Conservation (phyloP, 139 green algal species). For the Auxenochlorella pyrenoidosa region DNA sequence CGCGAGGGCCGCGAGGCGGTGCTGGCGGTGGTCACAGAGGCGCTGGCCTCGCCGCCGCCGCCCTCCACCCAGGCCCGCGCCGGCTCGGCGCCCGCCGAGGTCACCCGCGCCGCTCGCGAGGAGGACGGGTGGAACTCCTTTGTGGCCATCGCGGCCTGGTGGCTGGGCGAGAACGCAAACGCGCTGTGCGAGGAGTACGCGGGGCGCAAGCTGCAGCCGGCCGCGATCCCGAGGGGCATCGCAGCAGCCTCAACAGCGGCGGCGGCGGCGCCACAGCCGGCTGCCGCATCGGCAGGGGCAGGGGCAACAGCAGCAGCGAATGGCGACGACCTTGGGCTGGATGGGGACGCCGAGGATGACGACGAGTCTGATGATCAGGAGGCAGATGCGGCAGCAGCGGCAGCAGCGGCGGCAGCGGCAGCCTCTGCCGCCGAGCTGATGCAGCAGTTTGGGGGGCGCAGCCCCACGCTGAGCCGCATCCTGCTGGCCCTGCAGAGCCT, state of each 20-base stretch:
- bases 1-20: slow-evolving; percentile 42
- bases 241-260: not conserved
- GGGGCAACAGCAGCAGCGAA: not conserved
- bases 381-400: not conserved
- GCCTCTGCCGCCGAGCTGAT: slow-evolving; percentile 13
- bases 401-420: not conserved
- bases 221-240: not conserved
- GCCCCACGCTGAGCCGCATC: slow-evolving; percentile 53
- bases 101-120: slow-evolving; percentile 39
- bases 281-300: not conserved
- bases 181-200: slow-evolving; percentile 58
- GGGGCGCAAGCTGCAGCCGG: slow-evolving; percentile 23
- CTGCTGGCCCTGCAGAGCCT: slow-evolving; percentile 56
- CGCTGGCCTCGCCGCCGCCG: slow-evolving; percentile 49
- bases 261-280: not conserved
- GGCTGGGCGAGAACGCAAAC: slow-evolving; percentile 87
- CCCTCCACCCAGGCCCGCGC: slow-evolving; percentile 27
- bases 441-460: slow-evolving; percentile 47
- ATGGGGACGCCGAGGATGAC: not conserved
- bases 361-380: not conserved
- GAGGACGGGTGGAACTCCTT: slow-evolving; percentile 67
- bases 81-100: not conserved
- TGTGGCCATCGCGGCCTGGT: slow-evolving; percentile 63
- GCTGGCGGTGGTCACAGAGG: slow-evolving; percentile 52
- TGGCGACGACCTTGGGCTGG: not conserved